Base-by-base conservation (phyloP, 2,329 filamentous ascomycete genomes). In the Alternaria burnsii region DNA sequence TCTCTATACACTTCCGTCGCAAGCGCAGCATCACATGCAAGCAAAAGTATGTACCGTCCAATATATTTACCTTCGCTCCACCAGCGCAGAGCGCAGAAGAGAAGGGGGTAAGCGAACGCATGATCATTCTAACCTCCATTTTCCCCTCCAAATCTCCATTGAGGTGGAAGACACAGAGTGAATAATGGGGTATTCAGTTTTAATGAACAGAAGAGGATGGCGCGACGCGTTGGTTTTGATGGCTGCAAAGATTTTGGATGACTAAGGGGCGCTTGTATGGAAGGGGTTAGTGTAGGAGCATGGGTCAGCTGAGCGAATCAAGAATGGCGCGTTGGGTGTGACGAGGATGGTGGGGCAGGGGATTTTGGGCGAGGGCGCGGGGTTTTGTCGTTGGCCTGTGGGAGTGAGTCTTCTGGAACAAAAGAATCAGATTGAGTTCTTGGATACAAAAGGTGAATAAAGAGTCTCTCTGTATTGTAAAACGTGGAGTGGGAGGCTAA, bases 111-210 rank as follows among this genome's bases (percentile, higher is more conserved):
- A 88, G 85, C 83, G 81, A 83, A 84, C 82, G 78, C 67, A 32
- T 46, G 51, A 52, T 73, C 63, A 67, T 67, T 78, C 87, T 89
- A 70, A 86, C 87, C 86, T 86, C 83, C 86, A 85, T 78, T 89
- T 89, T 89, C 87, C 87, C 87, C 87, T 89, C 87, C 85, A 84
- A 81, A 84, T 71, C 68, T 83, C 82, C 85, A 87, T 83, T 81
- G 85, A 77, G 79, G 78, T 75, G 81, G 58, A 82, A 82, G 85
- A 85, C 81, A 82, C 84, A 87, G 87, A 89, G 87, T 89, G 87
- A 88, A 89, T 89, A 88, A 78, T 81, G 80, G 80, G 77, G 70
- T 70, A 50, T 82, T 75, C 73, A 76, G 71, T 77, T 77, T 77
- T 81, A 77, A 76, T 72, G 68, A 63, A 54, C 63, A 67, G 63